Conservation (phyloP, 2,329 filamentous ascomycete genomes). For the Escovopsis sp. region DNA sequence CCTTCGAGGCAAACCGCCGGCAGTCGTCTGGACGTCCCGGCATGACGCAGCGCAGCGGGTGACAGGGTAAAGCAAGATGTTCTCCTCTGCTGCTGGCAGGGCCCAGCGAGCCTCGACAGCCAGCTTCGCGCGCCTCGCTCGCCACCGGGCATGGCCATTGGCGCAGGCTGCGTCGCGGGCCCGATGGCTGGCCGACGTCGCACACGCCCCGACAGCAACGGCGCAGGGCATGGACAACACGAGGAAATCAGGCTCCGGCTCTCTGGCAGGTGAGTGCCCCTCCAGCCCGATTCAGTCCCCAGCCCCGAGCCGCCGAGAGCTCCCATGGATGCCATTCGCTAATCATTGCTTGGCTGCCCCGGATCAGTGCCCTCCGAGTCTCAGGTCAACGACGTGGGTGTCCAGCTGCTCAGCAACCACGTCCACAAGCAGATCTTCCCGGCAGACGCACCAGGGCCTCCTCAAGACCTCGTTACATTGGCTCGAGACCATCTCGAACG, state of each 20-base stretch:
- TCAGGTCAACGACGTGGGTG: constrained; percentile 81
- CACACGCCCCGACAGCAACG: constrained; percentile 7
- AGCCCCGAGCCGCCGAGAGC: too few species aligned
- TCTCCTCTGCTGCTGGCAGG: constrained; percentile 16
- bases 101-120: constrained; percentile 26
- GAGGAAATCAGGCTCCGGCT: not conserved
- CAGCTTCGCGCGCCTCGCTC: constrained; percentile 36
- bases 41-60: constrained; percentile 14
- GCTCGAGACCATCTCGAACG: constrained; percentile 68
- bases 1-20: too few species aligned
- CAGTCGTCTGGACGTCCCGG: constrained; percentile 7
- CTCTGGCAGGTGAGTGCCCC: constrained; percentile 24
- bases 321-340: too few species aligned
- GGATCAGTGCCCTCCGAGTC: constrained; percentile 35
- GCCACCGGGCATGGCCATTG: constrained; percentile 18
- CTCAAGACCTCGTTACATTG: constrained; percentile 60
- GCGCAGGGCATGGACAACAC: too few species aligned
- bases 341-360: not conserved
- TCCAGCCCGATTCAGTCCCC: not conserved
- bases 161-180: constrained; percentile 20
- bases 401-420: constrained; percentile 80
- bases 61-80: constrained; percentile 16
- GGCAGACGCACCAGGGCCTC: constrained; percentile 35
- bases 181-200: constrained; percentile 29
- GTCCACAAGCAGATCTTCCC: constrained; percentile 75